Conservation (phyloP, 805 yeast genomes). For the Ogataea siamensis region DNA sequence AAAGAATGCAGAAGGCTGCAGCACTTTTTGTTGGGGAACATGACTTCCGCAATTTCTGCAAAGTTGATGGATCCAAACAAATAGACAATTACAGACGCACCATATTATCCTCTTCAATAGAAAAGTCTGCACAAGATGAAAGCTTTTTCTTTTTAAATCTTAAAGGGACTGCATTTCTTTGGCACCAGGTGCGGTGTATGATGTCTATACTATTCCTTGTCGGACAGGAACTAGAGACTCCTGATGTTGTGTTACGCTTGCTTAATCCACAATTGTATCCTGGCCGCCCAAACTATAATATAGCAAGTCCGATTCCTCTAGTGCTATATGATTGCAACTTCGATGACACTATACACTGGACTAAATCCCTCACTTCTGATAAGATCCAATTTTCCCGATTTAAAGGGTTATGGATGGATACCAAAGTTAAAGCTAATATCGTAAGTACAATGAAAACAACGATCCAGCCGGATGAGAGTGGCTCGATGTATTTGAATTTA, state of each 20-base stretch:
- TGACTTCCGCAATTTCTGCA: constrained; percentile 94
- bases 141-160: constrained; percentile 70
- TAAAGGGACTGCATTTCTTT: constrained; percentile 84
- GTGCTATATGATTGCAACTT: constrained; percentile 83
- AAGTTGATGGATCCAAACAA: constrained; percentile 91
- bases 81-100: constrained; percentile 73
- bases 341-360: constrained; percentile 65
- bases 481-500: constrained; percentile 6
- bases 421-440: constrained; percentile 55
- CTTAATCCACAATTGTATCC: constrained; percentile 57
- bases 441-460: constrained; percentile 46
- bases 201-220: constrained; percentile 76
- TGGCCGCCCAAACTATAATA: constrained; percentile 73
- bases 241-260: constrained; percentile 54
- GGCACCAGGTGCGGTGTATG: constrained; percentile 99
- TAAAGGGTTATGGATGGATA: constrained; percentile 53
- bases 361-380: constrained; percentile 33
- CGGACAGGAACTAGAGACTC: constrained; percentile 73
- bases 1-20: constrained; percentile 69
- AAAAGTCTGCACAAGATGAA: constrained; percentile 16
- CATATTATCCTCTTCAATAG: constrained; percentile 41
- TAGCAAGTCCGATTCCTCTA: constrained; percentile 89
- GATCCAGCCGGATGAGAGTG: constrained; percentile 8
- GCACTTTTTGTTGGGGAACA: constrained; percentile 63
- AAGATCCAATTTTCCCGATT: constrained; percentile 43